phyloP scores from a whole-genome alignment of 139 green algal genomes.

The Chlamydomonas schloesseri region DNA sequence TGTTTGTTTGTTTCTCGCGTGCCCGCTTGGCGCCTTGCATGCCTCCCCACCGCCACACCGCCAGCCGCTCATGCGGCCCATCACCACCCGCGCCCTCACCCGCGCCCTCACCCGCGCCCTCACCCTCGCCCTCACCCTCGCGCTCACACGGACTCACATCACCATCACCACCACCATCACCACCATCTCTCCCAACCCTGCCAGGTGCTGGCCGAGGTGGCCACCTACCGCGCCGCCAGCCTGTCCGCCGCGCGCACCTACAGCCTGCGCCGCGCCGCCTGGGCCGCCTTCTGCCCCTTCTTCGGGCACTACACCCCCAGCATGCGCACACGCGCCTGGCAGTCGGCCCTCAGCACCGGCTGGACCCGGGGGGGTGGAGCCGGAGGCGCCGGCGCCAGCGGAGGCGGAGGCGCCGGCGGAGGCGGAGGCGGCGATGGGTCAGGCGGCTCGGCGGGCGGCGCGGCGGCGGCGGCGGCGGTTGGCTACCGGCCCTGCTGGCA shows the following conservation, averaged over 20 bases:
- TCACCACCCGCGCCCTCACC: no score
- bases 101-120: no score
- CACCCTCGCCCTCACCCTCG: no score
- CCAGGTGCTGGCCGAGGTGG: slow-evolving; percentile 8
- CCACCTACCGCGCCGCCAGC: slow-evolving; percentile 20
- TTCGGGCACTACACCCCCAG: slow-evolving; percentile 21
- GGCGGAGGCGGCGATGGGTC: background rate
- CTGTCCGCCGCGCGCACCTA: slow-evolving; percentile 1
- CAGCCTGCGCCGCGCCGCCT: slow-evolving; percentile 12
- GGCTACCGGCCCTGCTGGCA: slow-evolving; percentile 32
- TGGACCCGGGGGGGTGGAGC: no score
- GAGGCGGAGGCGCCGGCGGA: background rate
- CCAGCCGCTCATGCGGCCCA: no score
- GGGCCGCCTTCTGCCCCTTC: slow-evolving; percentile 20
- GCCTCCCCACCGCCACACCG: no score
- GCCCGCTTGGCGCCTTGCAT: no score
- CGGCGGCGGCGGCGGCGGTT: background rate
- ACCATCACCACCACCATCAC: background rate
- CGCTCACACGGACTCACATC: no score
- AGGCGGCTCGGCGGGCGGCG: background rate
- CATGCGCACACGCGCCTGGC: slow-evolving; percentile 27
- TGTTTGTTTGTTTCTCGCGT: no score
- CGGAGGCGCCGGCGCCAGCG: background rate
- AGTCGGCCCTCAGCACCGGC: background rate
- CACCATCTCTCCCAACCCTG: no score